Conservation (phyloP, 148 eudicot species). For the Tetragonia tetragonoides region DNA sequence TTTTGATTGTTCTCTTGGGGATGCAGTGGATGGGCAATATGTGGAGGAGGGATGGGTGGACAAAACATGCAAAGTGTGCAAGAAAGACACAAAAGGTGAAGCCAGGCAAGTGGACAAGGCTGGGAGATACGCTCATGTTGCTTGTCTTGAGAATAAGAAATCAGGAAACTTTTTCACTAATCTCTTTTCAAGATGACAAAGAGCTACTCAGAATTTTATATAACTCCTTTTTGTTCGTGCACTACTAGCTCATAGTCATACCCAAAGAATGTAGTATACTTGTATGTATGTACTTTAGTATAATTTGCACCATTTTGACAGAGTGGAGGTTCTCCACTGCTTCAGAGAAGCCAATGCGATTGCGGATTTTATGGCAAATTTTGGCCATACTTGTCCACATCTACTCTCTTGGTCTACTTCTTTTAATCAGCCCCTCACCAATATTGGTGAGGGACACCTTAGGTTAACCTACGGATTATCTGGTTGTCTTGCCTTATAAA, state of each 20-base stretch:
- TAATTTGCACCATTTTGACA: too few species aligned
- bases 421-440: too few species aligned
- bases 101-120: slow-evolving; percentile 76
- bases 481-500: too few species aligned
- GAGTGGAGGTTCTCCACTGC: too few species aligned
- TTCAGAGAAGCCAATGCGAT: too few species aligned
- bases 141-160: slow-evolving; percentile 59
- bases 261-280: slow-evolving; percentile 2
- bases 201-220: neutral
- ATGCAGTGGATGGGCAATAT: slow-evolving; percentile 83
- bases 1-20: neutral
- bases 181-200: slow-evolving; percentile 50
- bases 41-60: slow-evolving; percentile 99
- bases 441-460: too few species aligned
- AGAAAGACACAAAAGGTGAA: slow-evolving; percentile 84
- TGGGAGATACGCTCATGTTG: slow-evolving; percentile 90
- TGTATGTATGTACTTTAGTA: slow-evolving; percentile 19
- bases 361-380: too few species aligned
- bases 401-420: too few species aligned
- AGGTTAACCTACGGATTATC: too few species aligned
- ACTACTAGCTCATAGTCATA: neutral
- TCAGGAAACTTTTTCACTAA: slow-evolving; percentile 87
- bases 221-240: neutral
- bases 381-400: too few species aligned
- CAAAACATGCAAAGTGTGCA: slow-evolving; percentile 96